Evolutionary conservation across 495 filamentous ascomycete genomes (phyloP), one percentile per base, ranked within the genome.

Genomic region (Ascodesmis nigricans): DNA sequence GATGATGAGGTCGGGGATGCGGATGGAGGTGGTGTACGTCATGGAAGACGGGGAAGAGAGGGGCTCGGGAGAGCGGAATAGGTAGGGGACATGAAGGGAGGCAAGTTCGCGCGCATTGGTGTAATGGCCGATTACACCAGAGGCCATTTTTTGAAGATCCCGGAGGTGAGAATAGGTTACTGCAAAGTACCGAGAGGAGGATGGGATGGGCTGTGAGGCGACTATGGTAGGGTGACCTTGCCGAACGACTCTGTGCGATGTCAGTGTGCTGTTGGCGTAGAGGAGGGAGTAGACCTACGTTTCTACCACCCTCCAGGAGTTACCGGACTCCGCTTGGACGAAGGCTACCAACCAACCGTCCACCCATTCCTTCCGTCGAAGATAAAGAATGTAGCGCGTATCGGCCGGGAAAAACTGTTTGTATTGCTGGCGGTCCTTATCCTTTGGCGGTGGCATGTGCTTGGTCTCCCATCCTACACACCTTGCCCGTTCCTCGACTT

Each of bases 261-360:
- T 11, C 11, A 11, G 15, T 11, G 3, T 14, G 20, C 30, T 16
- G 18, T 27, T 33, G 21, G 31, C 18, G 22, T 30, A 23, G 23
- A 25, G 23, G 6, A 6, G 16, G 31, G 9, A 11, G 21, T 21
- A 32, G 29, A 60, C 63, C 52, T 46, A 65, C 62, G 73, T 45
- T 53, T 75, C 69, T 21, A 75, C 53, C 36, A 82, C 54, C 66
- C 72, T 83, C 73, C 77, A 87, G 19, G 56, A 59, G 53, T 87
- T 76, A 24, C 78, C 76, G 43, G 65, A 65, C 53, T 77, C 62
- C 52, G 72, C 74, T 45, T 75, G 63, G 32, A 63, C 73, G 28
- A 75, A 63, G 28, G 71, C 65, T 29, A 78, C 54, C 40, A 70
- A 62, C 77, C 78, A 87, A 36, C 66, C 60, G 19, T 61, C 54